phyloP scores from a whole-genome alignment of 108 stramenopile genomes.

The Cylindrotheca fusiformis region DNA sequence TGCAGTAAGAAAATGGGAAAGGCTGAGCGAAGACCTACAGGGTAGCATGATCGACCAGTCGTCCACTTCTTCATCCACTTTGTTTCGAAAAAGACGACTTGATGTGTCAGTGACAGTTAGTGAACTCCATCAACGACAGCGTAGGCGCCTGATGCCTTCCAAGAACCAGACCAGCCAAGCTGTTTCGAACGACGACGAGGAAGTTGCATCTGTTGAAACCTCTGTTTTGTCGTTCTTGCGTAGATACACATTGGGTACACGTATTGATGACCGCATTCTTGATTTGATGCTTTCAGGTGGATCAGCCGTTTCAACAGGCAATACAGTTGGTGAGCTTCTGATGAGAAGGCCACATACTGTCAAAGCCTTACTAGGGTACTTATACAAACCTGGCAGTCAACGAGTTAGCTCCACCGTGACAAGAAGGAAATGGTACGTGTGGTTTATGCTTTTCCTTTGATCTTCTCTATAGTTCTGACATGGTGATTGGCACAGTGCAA shows the following conservation, averaged over 20 bases:
- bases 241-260: constrained; percentile 51
- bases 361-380: constrained; percentile 48
- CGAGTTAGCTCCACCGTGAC: constrained; percentile 34
- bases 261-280: constrained; percentile 53
- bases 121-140: constrained; percentile 70
- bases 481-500: no score
- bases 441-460: no score
- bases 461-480: no score
- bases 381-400: constrained; percentile 56
- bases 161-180: no score
- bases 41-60: constrained; percentile 63
- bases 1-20: constrained; percentile 74
- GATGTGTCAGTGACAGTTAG: constrained; percentile 76
- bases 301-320: constrained; percentile 26
- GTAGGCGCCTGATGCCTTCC: constrained; percentile 42
- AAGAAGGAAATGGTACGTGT: constrained; percentile 58
- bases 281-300: constrained; percentile 53
- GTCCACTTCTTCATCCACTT: constrained; percentile 38
- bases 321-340: constrained; percentile 56
- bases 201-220: constrained; percentile 44
- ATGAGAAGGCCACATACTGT: constrained; percentile 62
- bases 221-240: constrained; percentile 54
- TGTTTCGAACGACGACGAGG: constrained; percentile 21
- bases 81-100: constrained; percentile 75
- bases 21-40: constrained; percentile 70